Evolutionary conservation across 345 rosid genomes (phyloP).

Genomic region (Salix koriyanagi): DNA sequence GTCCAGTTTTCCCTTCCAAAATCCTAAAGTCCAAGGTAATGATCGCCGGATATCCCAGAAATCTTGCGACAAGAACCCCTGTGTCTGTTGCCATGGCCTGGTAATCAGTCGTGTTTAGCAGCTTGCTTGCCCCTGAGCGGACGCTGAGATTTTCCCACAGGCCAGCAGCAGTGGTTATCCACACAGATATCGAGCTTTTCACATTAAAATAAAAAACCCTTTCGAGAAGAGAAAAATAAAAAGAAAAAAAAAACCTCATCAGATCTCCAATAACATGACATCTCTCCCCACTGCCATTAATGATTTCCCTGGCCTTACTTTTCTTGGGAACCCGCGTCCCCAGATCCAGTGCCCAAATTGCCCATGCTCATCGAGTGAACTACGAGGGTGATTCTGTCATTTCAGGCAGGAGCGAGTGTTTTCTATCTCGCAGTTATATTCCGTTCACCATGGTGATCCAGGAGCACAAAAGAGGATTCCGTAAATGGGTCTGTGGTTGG

Average conservation of each 20-base stretch:
- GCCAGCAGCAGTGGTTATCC: no score
- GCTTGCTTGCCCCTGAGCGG: no score
- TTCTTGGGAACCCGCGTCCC: background rate
- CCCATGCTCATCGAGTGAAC: background rate
- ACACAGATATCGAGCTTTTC: background rate
- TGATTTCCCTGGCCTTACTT: constrained; percentile 10
- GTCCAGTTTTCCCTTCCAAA: background rate
- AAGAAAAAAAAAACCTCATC: background rate
- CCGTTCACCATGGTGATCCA: background rate
- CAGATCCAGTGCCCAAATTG: background rate
- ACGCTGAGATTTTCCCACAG: no score
- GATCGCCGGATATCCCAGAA: background rate
- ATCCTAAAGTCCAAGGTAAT: background rate
- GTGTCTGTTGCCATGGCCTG: background rate
- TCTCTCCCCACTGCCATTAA: constrained; percentile 13
- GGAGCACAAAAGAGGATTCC: background rate
- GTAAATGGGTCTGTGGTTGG: background rate
- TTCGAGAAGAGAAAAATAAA: no score
- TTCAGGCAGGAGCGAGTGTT: background rate
- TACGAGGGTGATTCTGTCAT: background rate
- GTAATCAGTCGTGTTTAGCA: no score
- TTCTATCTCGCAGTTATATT: background rate
- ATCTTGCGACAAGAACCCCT: background rate
- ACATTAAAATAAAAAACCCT: background rate
- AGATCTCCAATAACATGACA: background rate